Evolutionary conservation across 1,284 basidiomycete genomes (phyloP), one percentile per base, ranked within the genome.

Genomic region (Phaffia rhodozyma): DNA sequence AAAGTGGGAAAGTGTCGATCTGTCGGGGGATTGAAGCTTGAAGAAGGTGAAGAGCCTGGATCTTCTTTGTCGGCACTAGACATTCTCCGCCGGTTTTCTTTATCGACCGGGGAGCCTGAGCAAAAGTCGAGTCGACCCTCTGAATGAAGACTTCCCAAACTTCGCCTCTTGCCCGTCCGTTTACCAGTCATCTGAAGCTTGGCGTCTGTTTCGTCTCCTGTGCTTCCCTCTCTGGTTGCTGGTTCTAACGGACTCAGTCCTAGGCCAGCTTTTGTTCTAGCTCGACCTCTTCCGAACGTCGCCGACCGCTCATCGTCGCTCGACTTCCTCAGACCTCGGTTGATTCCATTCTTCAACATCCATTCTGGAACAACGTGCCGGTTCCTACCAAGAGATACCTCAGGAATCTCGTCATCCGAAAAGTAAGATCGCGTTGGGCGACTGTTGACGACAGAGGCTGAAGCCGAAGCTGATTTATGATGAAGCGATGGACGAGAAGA

Each of bases 351-450:
- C 21, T 67, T 68, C 62, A 92, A 78, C 74, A 97, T 81, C 88
- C 91, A 97, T 68, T 93, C 85, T 0, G 94, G 96, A 54, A 98
- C 85, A 66, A 98, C 96, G 75, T 98, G 94, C 5, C 89, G 82
- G 73, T 98, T 98, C 68, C 85, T 85, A 71, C 94, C 91, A 52
- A 98, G 81, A 21, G 85, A 85, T 25, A 98, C 94, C 74, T 97
- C 76, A 1, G 91, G 90, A 68, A 91, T 78, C 74, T 92, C 87
- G 30, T 84, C 80, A 70, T 85, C 83, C 0, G 66, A 67, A 59
- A 66, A 43, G 16, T 43, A 43, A 7, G 38, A 43, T 43, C 38
- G 38, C 58, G 61, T 79, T 30, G 64, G 47, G 66, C 60, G 61
- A 61, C 58, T 65, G 55, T 65, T 55, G 0, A 66, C 50, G 18